Evolutionary conservation across 805 yeast genomes (phyloP), one percentile per base, ranked within the genome.

Genomic region (Lipomyces anomalus): DNA sequence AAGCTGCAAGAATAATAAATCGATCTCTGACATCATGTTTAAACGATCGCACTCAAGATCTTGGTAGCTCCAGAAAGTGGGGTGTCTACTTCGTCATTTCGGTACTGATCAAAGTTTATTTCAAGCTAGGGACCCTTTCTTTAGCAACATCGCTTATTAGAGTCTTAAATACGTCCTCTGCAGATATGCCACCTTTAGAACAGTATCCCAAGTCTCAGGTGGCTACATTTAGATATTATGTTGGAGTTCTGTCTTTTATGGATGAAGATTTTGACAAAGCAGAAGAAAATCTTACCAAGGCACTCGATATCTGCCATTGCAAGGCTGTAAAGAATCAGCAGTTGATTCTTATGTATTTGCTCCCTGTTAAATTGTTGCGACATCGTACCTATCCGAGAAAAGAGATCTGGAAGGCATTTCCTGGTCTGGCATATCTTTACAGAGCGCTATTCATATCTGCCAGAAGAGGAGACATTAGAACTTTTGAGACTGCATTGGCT

Each of bases 21-120:
- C 73, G 78, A 48, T 75, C 89, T 4, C 83, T 86, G 66, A 84
- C 82, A 47, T 60, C 83, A 3, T 84, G 95, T 51, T 68, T 88
- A 36, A 84, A 84, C 52, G 96, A 88, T 63, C 73, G 89, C 47
- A 79, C 78, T 49, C 74, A 76, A n/a, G 74, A 74, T 22, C 39
- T 62, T 18, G 41, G 38, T 0, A 56, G 57, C 11, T 76, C 82
- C 49, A 82, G 84, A 59, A 72, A 80, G 57, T 63, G 65, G 52
- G 84, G 81, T 40, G 79, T 83, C 17, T 84, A 81, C 63, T 80
- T 75, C 63, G 82, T 86, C 61, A 75, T 84, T 17, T 80, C 81
- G 33, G 73, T 79, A 43, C 73, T 87, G 47, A 78, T 86, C 62
- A 77, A 76, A 55, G 71, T 83, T 21, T 87, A 85, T 64, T 79